phyloP scores from a whole-genome alignment of 257 asterid species.

The Agastache rugosa region DNA sequence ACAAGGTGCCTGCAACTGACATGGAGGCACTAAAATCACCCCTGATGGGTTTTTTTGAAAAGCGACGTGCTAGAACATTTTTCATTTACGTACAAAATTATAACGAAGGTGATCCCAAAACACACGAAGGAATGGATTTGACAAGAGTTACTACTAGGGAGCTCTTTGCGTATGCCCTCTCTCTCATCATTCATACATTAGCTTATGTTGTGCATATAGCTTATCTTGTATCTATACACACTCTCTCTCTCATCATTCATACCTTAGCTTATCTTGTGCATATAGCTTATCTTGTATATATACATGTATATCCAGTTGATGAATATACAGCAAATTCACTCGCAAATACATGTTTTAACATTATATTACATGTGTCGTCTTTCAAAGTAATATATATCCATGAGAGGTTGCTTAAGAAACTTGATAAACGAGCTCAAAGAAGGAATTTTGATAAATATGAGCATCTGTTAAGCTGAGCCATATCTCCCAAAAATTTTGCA shows the following conservation, averaged over 20 bases:
- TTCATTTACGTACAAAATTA: conserved; percentile 88
- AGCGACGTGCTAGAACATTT: conserved; percentile 94
- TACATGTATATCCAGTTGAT: neutral
- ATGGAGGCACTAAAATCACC: conserved; percentile 97
- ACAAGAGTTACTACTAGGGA: conserved; percentile 78
- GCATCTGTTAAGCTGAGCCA: neutral
- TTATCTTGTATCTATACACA: too few species aligned
- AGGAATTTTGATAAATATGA: neutral
- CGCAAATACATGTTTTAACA: neutral
- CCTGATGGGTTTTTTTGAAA: conserved; percentile 93
- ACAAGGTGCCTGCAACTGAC: conserved; percentile 94
- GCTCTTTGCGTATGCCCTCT: conserved; percentile 70
- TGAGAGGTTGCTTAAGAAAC: neutral
- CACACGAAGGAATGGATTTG: conserved; percentile 93
- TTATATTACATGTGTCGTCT: neutral
- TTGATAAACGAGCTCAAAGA: neutral
- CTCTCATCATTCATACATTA: neutral
- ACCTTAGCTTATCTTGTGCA: neutral
- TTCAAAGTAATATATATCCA: neutral
- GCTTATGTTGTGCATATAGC: neutral
- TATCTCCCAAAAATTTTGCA: neutral
- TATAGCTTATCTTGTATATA: neutral
- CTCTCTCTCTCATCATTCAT: too few species aligned
- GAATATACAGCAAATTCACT: neutral
- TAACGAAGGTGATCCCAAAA: conserved; percentile 75